Evolutionary conservation across 164 flowering plant genomes (phyloP), one percentile per base, ranked within the genome.

Genomic region (Berberis vulgaris): DNA sequence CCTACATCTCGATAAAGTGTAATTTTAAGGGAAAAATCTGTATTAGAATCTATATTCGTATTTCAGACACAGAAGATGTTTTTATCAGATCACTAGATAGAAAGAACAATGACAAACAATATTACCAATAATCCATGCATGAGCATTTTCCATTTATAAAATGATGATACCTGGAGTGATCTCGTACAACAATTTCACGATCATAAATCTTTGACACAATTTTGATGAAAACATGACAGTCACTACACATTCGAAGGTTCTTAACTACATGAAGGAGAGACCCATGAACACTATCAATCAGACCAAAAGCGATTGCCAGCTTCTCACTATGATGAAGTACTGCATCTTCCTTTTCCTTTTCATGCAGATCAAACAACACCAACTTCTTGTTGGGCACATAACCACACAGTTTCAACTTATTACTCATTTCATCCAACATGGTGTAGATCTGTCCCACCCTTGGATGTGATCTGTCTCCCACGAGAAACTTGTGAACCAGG

Each of bases 61-160:
- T 26, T 26, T 26, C 26, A 26, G 0, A 26, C 26, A 26, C 26
- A 26, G 26, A 26, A 26, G 26, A 26, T 26, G 26, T 26, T 26
- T 26, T 26, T 26, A 26, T 26, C 26, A 26, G 26, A 26, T 26
- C 26, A 26, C 26, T 26, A 26, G 26, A 26, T 26, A 26, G 26
- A 26, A 26, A 26, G 26, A 26, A 26, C 26, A 26, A 26, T 26
- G 26, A 26, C 26, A 26, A 26, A 26, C 26, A 26, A 26, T 26
- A 43, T 66, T 26, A 67, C 69, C 69, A 67, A 45, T 67, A 67
- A 67, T 60, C 64, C 59, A 42, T 55, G 56, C 71, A 68, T 41
- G 71, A 68, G 38, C 61, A 67, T 46, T 56, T 54, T 49, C 66
- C 71, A 68, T 62, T 55, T 7, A 40, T 44, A 13, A 68, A 68